Conservation (phyloP, 2,329 filamentous ascomycete species). For the Xylaria sp. region DNA sequence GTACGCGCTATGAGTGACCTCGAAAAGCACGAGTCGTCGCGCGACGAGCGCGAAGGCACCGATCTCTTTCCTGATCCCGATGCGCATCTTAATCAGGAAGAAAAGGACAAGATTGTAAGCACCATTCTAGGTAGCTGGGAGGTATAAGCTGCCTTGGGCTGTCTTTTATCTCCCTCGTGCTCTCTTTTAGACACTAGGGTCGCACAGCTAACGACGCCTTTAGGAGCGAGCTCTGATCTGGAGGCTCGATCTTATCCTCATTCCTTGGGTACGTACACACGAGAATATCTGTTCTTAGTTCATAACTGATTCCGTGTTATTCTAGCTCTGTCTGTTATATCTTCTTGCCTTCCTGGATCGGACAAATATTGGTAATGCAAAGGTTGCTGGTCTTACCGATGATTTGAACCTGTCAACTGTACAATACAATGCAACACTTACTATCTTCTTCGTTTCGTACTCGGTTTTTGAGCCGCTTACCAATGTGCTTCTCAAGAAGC, state of each 20-base stretch:
- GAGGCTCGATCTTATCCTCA: slow-evolving; percentile 49
- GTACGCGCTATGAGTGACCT: slow-evolving; percentile 44
- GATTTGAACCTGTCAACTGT: slow-evolving; percentile 70
- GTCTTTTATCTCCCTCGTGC: background rate
- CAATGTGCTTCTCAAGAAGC: slow-evolving; percentile 81
- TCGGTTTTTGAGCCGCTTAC: slow-evolving; percentile 80
- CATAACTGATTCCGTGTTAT: slow-evolving; percentile 12
- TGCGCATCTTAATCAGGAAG: slow-evolving; percentile 64
- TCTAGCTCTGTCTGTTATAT: slow-evolving; percentile 50
- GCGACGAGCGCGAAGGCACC: slow-evolving; percentile 36
- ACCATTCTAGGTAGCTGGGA: background rate
- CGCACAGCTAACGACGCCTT: slow-evolving; percentile 33
- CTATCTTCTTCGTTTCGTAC: slow-evolving; percentile 90
- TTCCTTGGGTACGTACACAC: slow-evolving; percentile 49
- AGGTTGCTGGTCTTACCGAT: slow-evolving; percentile 62
- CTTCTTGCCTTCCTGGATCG: slow-evolving; percentile 78
- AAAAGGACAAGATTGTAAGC: slow-evolving; percentile 64
- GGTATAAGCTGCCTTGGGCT: slow-evolving; percentile 1
- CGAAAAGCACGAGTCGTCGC: slow-evolving; percentile 43
- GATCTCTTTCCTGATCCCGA: slow-evolving; percentile 61
- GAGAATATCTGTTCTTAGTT: background rate
- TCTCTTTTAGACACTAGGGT: background rate
- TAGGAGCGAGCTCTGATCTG: slow-evolving; percentile 49
- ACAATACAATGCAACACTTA: slow-evolving; percentile 79
- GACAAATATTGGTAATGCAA: slow-evolving; percentile 79